These are phyloP conservation scores for Suillus spraguei DNA, from an alignment of 768 basidiomycete species.

Conservation along the genomic window DNA sequence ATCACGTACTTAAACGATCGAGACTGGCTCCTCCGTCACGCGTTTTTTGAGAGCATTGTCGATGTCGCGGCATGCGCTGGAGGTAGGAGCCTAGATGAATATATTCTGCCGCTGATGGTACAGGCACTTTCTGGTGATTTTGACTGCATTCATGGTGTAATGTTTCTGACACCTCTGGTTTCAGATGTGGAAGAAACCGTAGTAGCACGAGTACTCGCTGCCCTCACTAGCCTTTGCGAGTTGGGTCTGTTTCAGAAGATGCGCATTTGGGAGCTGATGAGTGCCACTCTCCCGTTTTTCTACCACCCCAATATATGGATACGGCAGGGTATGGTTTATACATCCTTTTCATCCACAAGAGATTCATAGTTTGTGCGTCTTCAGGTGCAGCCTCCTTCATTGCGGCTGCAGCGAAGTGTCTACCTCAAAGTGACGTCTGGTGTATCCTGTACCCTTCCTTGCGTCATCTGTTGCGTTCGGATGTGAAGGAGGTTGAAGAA, in stretches of 20 bases:
- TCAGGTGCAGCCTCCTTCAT: constrained; percentile 88
- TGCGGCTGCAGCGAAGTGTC: constrained; percentile 78
- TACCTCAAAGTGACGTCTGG: constrained; percentile 91
- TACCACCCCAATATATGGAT: constrained; percentile 98
- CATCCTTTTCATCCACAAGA: background rate
- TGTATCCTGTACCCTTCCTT: constrained; percentile 94
- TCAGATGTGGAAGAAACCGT: constrained; percentile 95
- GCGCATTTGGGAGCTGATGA: constrained; percentile 97
- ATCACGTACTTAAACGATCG: constrained; percentile 85
- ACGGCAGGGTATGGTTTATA: constrained; percentile 68
- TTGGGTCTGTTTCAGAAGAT: constrained; percentile 90
- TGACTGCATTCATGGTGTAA: background rate
- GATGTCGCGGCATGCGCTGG: constrained; percentile 96
- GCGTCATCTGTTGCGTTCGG: constrained; percentile 82
- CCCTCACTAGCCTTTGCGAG: constrained; percentile 87
- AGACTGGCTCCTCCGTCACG: constrained; percentile 89
- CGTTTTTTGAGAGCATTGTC: constrained; percentile 95
- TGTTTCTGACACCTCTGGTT: background rate
- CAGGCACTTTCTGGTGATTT: constrained; percentile 87
- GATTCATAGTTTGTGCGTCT: constrained; percentile 8
- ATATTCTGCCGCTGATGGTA: constrained; percentile 95
- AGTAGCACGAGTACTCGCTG: constrained; percentile 84
- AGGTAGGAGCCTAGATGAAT: constrained; percentile 89
- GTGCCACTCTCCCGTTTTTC: constrained; percentile 82
- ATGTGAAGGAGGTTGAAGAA: constrained; percentile 75